Conservation (phyloP, 2,329 filamentous ascomycete species). For the Aspergillus pseudonomiae region DNA sequence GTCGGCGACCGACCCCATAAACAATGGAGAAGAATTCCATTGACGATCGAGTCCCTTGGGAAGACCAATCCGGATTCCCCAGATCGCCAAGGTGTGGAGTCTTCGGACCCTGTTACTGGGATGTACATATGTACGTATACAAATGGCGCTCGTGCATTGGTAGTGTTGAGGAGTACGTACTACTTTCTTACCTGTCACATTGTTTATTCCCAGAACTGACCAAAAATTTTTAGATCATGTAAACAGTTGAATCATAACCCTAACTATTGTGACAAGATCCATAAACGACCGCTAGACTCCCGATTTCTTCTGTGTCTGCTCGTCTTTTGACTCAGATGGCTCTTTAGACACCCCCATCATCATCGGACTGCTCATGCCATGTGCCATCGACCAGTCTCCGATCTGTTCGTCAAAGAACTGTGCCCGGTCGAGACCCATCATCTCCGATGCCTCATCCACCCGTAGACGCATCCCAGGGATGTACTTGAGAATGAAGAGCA, state of each 20-base stretch:
- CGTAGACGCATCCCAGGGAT: conserved; percentile 58
- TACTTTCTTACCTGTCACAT: not conserved
- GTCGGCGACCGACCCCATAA: not conserved
- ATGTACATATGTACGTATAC: not conserved
- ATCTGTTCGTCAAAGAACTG: conserved; percentile 63
- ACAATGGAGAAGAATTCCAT: conserved; percentile 1
- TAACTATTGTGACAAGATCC: not conserved
- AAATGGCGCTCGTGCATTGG: not conserved
- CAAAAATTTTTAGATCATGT: not conserved
- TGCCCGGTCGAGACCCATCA: conserved; percentile 57
- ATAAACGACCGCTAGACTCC: not conserved
- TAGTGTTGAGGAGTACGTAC: not conserved
- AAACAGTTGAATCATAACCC: not conserved
- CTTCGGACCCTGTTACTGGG: not conserved
- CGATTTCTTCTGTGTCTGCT: conserved; percentile 10
- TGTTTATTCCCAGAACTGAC: not conserved
- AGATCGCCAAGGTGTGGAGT: conserved; percentile 3
- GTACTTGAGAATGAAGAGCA: conserved; percentile 57
- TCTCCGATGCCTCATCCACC: conserved; percentile 58
- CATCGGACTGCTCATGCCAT: conserved; percentile 17
- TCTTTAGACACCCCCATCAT: conserved; percentile 19
- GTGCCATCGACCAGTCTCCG: conserved; percentile 51
- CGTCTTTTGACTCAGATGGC: conserved; percentile 16
- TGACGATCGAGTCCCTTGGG: not conserved
- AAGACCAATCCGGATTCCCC: not conserved